Conservation (phyloP, 2,329 filamentous ascomycete species). For the Epichloe gansuensis region DNA sequence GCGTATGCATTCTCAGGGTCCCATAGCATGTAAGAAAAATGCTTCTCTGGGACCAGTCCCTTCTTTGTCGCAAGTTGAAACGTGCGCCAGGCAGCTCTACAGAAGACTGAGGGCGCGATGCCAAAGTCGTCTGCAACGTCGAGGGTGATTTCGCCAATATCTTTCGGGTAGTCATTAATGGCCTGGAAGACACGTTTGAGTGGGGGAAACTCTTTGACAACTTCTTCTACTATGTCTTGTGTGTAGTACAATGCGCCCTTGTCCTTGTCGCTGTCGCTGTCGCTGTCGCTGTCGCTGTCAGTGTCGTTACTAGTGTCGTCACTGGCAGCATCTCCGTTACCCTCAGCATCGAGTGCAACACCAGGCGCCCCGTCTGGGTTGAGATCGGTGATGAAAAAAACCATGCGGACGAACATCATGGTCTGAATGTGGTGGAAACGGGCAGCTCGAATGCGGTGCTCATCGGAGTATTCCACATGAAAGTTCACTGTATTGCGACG, state of each 20-base stretch:
- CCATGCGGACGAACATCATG: not conserved
- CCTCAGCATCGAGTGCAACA: too few species aligned
- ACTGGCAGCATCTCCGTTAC: not conserved
- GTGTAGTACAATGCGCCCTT: not conserved
- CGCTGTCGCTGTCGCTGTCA: not conserved
- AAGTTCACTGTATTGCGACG: not conserved
- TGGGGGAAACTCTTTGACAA: not conserved
- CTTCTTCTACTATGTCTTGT: not conserved
- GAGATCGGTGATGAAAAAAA: not conserved
- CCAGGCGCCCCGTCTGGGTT: too few species aligned
- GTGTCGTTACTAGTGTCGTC: not conserved
- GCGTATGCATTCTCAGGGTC: not conserved
- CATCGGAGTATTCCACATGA: not conserved
- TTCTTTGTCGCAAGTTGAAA: not conserved
- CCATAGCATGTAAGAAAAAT: not conserved
- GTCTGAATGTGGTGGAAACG: not conserved
- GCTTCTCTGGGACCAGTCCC: not conserved
- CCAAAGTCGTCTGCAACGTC: not conserved
- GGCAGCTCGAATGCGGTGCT: not conserved
- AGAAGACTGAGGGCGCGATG: not conserved
- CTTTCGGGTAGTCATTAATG: not conserved
- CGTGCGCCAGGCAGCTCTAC: not conserved
- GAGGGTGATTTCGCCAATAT: not conserved
- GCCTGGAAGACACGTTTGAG: not conserved
- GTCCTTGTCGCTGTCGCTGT: fast-evolving